A percentile compares a stretch with the other conserved stretches of the same genome.
Conservation (phyloP, 2,329 filamentous ascomycete species). For the Rutstroemia sydowiana region DNA sequence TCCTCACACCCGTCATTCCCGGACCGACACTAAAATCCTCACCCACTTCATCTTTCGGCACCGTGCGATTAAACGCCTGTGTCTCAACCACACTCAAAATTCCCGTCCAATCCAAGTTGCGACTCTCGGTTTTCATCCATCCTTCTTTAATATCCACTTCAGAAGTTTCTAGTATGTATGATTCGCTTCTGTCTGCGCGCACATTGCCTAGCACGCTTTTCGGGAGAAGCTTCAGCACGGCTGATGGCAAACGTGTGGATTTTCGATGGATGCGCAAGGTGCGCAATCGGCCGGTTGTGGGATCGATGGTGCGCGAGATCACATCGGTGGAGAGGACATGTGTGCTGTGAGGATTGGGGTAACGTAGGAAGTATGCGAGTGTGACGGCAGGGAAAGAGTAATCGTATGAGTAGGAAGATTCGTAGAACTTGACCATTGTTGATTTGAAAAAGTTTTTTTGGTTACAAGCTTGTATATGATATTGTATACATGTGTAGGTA, state of each 20-base stretch:
- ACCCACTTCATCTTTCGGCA: conserved; percentile 17
- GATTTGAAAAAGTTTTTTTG: conserved; percentile 11
- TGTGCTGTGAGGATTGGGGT: conserved; percentile 76
- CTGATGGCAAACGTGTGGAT: conserved; percentile 67
- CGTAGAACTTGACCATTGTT: conserved; percentile 33
- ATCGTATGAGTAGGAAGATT: conserved; percentile 63
- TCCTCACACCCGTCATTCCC: conserved; percentile 57
- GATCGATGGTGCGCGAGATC: conserved; percentile 66
- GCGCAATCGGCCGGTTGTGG: conserved; percentile 64
- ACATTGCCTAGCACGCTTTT: conserved; percentile 44
- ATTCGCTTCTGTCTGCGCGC: conserved; percentile 58
- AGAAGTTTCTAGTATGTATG: conserved; percentile 74
- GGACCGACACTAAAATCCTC: conserved; percentile 22
- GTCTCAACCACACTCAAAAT: conserved; percentile 72
- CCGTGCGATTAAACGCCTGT: conserved; percentile 52
- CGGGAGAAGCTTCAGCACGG: conserved; percentile 69
- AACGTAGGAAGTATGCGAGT: conserved; percentile 82
- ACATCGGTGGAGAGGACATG: conserved; percentile 81
- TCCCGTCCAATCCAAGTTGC: conserved; percentile 76
- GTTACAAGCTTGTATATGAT: not conserved
- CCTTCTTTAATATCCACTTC: conserved; percentile 72
- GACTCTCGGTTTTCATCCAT: conserved; percentile 76
- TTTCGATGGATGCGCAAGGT: conserved; percentile 78
- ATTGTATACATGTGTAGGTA: conserved; percentile 2
- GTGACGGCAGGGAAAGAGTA: conserved; percentile 81